Percentiles rank a stretch among this genome's conserved stretches.
Conservation (phyloP, 805 yeast species). For the Candida tammaniensis region DNA sequence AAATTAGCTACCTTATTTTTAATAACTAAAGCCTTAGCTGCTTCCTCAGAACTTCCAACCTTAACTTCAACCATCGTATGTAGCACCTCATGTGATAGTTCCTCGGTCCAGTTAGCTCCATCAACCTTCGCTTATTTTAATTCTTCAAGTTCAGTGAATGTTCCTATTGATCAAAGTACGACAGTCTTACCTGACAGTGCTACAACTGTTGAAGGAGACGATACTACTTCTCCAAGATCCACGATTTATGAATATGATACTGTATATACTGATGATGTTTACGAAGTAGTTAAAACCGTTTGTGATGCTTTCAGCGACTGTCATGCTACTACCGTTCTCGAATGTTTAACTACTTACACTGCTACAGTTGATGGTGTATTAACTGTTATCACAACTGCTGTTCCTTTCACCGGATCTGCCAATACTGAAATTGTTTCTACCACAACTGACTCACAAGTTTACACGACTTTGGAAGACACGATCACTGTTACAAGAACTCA, state of each 20-base stretch:
- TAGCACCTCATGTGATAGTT: conserved; percentile 5
- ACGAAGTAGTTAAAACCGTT: conserved; percentile 28
- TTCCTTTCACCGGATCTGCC: conserved; percentile 19
- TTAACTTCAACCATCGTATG: conserved; percentile 21
- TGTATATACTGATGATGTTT: conserved; percentile 23
- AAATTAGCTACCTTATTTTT: conserved; percentile 12
- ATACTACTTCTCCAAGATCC: conserved; percentile 12
- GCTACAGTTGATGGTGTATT: conserved; percentile 37
- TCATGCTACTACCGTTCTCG: conserved; percentile 31
- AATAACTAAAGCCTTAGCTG: conserved; percentile 20
- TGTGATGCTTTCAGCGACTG: conserved; percentile 31
- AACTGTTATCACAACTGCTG: conserved; percentile 35
- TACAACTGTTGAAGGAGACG: conserved; percentile 7
- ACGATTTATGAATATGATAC: conserved; percentile 14
- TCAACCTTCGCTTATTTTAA: conserved; percentile 20
- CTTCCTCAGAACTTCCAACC: conserved; percentile 17
- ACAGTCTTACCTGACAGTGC: not conserved
- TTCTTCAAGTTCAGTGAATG: not conserved
- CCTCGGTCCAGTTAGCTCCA: conserved; percentile 16
- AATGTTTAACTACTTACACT: conserved; percentile 31
- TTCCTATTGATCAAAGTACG: not conserved
- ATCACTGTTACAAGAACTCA: conserved; percentile 15
- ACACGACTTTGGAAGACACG: conserved; percentile 11
- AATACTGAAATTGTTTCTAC: conserved; percentile 12
- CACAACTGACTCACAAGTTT: conserved; percentile 13